Evolutionary conservation across 306 rosid genomes (phyloP).

Genomic region (Quercus ilex): DNA sequence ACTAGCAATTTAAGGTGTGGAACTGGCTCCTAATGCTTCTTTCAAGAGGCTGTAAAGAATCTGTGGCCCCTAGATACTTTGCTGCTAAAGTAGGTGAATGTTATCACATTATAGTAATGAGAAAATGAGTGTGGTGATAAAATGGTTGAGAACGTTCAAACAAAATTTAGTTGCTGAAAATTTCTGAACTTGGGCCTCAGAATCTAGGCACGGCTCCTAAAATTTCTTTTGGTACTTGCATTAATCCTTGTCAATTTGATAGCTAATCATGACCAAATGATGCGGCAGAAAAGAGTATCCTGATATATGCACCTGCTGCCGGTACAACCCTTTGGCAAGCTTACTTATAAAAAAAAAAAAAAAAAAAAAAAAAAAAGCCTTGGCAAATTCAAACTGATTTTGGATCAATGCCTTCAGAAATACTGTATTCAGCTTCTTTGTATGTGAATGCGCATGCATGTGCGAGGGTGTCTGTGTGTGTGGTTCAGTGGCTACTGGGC

Average conservation of each 20-base stretch:
- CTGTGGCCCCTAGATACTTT: not conserved
- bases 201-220: not conserved
- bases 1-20: too few species aligned
- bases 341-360: too few species aligned
- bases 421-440: not conserved
- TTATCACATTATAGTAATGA: too few species aligned
- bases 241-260: not conserved
- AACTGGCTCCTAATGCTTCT: too few species aligned
- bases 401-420: not conserved
- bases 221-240: not conserved
- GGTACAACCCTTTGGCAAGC: not conserved
- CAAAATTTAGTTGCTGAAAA: not conserved
- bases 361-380: too few species aligned
- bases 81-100: not conserved
- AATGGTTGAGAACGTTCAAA: not conserved
- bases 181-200: not conserved
- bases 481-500: not conserved
- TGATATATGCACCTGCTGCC: not conserved
- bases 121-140: not conserved
- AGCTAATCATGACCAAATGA: not conserved
- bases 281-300: not conserved
- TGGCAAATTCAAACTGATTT: not conserved
- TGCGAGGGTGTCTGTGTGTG: not conserved
- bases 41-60: too few species aligned
- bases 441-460: not conserved